Evolutionary conservation across 2,329 filamentous ascomycete genomes (phyloP).

Genomic region (Thelonectria olida): DNA sequence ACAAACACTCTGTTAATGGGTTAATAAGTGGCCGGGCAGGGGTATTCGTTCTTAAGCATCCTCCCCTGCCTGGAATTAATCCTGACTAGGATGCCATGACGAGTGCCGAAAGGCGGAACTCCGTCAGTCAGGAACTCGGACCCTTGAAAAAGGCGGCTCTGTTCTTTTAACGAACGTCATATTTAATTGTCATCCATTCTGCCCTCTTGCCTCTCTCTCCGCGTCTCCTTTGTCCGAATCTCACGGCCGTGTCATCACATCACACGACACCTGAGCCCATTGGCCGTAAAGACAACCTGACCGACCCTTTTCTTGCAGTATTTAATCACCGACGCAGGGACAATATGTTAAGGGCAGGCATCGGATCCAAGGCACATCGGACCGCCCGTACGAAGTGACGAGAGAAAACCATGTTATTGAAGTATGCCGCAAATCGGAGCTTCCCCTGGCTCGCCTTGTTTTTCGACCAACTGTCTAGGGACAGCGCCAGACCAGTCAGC

Average conservation of each 20-base stretch:
- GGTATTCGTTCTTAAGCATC: neutral
- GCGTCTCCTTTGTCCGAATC: neutral
- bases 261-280: conserved; percentile 15
- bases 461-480: neutral
- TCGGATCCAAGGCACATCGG: neutral
- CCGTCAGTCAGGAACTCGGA: neutral
- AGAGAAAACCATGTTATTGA: neutral
- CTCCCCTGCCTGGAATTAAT: neutral
- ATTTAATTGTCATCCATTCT: neutral
- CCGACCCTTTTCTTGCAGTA: neutral
- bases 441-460: neutral
- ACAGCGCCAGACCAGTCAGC: neutral
- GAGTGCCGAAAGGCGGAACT: neutral
- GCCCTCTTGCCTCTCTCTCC: no score
- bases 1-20: neutral
- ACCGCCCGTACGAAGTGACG: no score
- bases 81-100: neutral
- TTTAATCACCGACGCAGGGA: neutral
- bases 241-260: conserved; percentile 5
- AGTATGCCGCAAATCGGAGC: conserved; percentile 16
- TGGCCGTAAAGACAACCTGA: conserved; percentile 8
- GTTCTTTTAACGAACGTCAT: conserved; percentile 2
- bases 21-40: neutral
- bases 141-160: neutral
- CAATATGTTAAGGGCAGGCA: neutral